Percentiles rank a stretch among this genome's conserved stretches.
Conservation (phyloP, 805 yeast genomes). For the Brettanomyces custersianus region DNA sequence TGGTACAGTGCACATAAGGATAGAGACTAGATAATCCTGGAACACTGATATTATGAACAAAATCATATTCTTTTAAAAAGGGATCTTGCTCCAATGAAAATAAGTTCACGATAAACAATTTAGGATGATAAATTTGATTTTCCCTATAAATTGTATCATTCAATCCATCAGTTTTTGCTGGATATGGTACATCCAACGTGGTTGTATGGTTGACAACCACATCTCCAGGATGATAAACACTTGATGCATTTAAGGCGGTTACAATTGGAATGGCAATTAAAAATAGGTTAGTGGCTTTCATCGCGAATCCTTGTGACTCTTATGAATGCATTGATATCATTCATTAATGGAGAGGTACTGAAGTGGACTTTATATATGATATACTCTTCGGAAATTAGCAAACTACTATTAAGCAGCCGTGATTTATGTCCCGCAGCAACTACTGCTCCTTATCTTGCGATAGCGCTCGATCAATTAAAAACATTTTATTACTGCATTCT, state of each 20-base stretch:
- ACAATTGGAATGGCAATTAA: not conserved
- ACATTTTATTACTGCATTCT: too few relatives aligned
- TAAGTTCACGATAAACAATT: conserved; percentile 47
- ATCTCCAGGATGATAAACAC: conserved; percentile 1
- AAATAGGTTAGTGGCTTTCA: not conserved
- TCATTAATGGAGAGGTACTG: too few relatives aligned
- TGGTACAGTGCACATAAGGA: conserved; percentile 48
- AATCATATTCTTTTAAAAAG: conserved; percentile 41
- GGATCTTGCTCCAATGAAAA: conserved; percentile 43
- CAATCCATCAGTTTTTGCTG: conserved; percentile 15
- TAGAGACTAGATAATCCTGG: conserved; percentile 61
- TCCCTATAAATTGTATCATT: conserved; percentile 15
- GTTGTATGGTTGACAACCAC: conserved; percentile 3
- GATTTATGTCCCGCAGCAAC: too few relatives aligned
- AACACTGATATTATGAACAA: conserved; percentile 44
- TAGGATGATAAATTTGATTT: conserved; percentile 34
- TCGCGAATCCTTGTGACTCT: too few relatives aligned
- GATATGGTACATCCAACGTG: conserved; percentile 9
- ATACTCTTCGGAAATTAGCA: too few relatives aligned
- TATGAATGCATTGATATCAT: too few relatives aligned
- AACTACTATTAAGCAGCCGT: too few relatives aligned
- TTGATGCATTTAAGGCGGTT: not conserved
- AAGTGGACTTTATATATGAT: too few relatives aligned
- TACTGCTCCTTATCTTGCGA: too few relatives aligned
- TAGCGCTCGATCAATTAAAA: too few relatives aligned